Conservation (phyloP, 148 eudicot genomes). For the Fagopyrum esculentum region DNA sequence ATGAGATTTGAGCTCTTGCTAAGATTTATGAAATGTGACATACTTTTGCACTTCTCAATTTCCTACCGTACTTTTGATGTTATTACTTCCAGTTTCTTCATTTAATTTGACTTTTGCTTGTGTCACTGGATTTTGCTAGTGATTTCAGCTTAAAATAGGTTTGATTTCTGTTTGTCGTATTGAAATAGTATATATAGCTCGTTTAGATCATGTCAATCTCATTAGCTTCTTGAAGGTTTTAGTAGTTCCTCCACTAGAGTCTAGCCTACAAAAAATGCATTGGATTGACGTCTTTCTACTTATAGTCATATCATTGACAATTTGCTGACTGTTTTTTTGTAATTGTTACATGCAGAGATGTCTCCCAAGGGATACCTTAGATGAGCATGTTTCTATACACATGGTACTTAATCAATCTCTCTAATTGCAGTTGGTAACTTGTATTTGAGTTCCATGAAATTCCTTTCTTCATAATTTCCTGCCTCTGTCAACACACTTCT, state of each 20-base stretch:
- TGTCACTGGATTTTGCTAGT: background rate
- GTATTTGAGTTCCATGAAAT: background rate
- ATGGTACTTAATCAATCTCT: slow-evolving; percentile 49
- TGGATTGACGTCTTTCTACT: background rate
- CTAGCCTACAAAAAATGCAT: background rate
- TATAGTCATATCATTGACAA: slow-evolving; percentile 1
- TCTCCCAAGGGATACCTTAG: slow-evolving; percentile 76
- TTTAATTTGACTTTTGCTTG: background rate
- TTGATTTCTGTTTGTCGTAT: background rate
- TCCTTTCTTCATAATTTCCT: background rate
- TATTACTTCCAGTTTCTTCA: background rate
- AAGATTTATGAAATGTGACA: background rate
- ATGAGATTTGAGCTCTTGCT: background rate
- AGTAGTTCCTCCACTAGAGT: too few species aligned
- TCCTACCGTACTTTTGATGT: background rate
- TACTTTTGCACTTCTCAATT: background rate
- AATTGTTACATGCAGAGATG: slow-evolving; percentile 57
- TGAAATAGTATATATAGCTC: background rate
- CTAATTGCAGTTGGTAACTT: background rate
- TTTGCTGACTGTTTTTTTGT: background rate
- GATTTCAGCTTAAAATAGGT: background rate
- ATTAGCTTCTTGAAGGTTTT: background rate
- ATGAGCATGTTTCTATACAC: slow-evolving; percentile 83
- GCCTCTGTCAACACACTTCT: background rate
- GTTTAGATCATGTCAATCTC: background rate